These are phyloP conservation scores for Colletotrichum liriopes DNA, from an alignment of 2,329 filamentous ascomycete genomes.

Conservation along the genomic window DNA sequence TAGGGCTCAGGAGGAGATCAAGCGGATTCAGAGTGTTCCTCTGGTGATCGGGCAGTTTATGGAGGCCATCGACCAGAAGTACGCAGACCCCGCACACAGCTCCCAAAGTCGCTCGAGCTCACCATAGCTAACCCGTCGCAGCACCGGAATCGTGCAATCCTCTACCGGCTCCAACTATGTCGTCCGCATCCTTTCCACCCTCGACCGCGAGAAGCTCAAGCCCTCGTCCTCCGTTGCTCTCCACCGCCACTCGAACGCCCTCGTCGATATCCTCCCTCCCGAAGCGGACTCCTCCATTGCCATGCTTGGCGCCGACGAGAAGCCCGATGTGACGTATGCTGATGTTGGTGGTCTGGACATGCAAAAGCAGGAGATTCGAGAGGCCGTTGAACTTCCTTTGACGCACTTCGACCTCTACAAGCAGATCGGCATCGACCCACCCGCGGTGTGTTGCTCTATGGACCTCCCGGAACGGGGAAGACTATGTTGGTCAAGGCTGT, in stretches of 20 bases:
- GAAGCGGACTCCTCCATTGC: conserved; percentile 99
- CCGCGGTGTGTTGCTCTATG: conserved; percentile 92
- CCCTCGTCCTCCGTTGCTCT: conserved; percentile 97
- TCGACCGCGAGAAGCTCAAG: conserved; percentile 98
- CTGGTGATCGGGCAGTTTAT: conserved; percentile 99
- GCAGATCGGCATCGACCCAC: conserved; percentile 98
- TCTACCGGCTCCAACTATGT: conserved; percentile 99
- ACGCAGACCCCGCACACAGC: conserved; percentile 52
- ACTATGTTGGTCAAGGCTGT: conserved; percentile 94
- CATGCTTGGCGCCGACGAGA: conserved; percentile 97
- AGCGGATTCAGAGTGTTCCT: conserved; percentile 98
- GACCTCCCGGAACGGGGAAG: conserved; percentile 78
- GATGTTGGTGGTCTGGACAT: conserved; percentile 98
- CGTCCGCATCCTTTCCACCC: conserved; percentile 96
- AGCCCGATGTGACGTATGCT: conserved; percentile 97
- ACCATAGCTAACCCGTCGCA: conserved; percentile 55
- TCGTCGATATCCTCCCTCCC: conserved; percentile 98
- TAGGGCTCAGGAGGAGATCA: conserved; percentile 98
- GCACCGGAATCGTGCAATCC: conserved; percentile 98
- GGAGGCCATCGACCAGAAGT: conserved; percentile 99
- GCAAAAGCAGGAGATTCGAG: conserved; percentile 99
- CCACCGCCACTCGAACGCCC: conserved; percentile 97
- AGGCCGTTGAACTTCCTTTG: conserved; percentile 95
- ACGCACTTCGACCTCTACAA: conserved; percentile 99
- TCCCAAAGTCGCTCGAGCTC: not conserved